Evolutionary conservation across 345 rosid species (phyloP).

Genomic region (Clausena lansium): DNA sequence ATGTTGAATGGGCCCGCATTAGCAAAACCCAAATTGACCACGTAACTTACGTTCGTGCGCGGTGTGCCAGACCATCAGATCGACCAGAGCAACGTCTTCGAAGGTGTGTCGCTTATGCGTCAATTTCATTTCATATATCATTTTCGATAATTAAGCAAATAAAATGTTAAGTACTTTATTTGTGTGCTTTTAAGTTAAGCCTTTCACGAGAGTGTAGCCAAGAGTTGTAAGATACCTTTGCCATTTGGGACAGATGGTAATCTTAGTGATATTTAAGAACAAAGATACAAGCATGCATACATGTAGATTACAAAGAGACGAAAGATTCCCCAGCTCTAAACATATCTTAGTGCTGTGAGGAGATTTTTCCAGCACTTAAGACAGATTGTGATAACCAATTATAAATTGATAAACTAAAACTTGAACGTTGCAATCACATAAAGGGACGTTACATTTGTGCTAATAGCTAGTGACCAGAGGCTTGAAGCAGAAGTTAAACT

Average conservation of each 20-base stretch:
- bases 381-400: background rate
- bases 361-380: background rate
- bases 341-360: background rate
- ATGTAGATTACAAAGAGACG: background rate
- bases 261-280: background rate
- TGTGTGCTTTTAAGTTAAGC: background rate
- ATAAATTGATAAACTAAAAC: background rate
- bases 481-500: slow-evolving; percentile 17
- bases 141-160: too few species aligned
- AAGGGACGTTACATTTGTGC: background rate
- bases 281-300: background rate
- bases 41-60: too few species aligned
- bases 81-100: too few species aligned
- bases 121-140: too few species aligned
- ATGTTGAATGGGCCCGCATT: too few species aligned
- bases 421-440: background rate
- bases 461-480: background rate
- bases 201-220: background rate
- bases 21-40: too few species aligned
- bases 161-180: too few species aligned
- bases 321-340: background rate
- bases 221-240: background rate
- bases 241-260: too few species aligned
- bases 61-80: too few species aligned
- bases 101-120: too few species aligned